Evolutionary conservation across 257 asterid genomes (phyloP).

Genomic region (Thymus mandschuricus): DNA sequence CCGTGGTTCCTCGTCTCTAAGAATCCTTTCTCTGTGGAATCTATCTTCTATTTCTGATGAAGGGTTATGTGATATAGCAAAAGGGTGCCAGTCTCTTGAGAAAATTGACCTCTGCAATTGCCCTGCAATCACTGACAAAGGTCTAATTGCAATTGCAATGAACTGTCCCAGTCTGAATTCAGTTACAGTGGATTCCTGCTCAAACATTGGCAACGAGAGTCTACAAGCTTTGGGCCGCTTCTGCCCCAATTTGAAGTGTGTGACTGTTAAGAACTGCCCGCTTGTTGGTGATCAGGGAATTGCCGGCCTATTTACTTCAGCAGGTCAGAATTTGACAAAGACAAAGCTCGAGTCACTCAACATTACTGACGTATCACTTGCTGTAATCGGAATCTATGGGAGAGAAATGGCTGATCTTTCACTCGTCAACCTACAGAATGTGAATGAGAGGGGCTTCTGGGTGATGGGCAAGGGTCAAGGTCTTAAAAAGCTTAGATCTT

Average conservation of each 20-base stretch:
- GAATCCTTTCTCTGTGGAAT: constrained; percentile 75
- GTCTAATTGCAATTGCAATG: constrained; percentile 66
- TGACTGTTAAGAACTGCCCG: constrained; percentile 64
- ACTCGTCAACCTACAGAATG: constrained; percentile 63
- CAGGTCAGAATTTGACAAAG: constrained; percentile 54
- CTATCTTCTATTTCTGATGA: constrained; percentile 65
- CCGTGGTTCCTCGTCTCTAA: constrained; percentile 65
- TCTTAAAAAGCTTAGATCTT: constrained; percentile 61
- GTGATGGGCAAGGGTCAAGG: constrained; percentile 86
- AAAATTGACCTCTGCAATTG: constrained; percentile 75
- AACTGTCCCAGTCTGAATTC: constrained; percentile 69
- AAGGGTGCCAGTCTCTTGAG: constrained; percentile 61
- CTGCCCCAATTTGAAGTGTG: constrained; percentile 62
- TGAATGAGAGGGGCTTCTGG: constrained; percentile 89
- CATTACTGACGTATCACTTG: constrained; percentile 73
- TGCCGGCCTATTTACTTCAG: constrained; percentile 62
- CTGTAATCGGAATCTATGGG: constrained; percentile 82
- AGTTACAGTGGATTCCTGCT: constrained; percentile 70
- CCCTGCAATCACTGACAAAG: constrained; percentile 67
- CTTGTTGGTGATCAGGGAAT: constrained; percentile 76
- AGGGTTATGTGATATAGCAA: constrained; percentile 67
- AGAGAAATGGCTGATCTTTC: constrained; percentile 57
- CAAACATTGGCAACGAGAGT: constrained; percentile 67
- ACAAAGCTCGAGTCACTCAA: constrained; percentile 61
- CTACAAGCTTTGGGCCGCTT: constrained; percentile 62